phyloP scores from a whole-genome alignment of 73 alveolate species.

The Paramecium octaurelia region DNA sequence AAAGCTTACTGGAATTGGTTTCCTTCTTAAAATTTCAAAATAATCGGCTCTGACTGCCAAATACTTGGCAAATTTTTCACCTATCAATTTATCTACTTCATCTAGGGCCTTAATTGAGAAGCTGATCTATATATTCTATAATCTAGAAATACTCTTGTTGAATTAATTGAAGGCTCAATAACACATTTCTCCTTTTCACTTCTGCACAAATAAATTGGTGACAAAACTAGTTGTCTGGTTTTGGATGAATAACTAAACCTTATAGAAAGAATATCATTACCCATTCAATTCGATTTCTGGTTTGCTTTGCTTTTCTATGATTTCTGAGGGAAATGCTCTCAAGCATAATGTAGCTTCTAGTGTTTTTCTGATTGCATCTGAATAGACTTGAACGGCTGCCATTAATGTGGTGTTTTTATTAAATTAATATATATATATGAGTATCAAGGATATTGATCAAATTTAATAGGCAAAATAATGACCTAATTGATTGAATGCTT shows the following conservation, averaged over 20 bases:
- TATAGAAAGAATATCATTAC: neutral
- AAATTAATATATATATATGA: neutral
- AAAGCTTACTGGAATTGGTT: slow-evolving; percentile 24
- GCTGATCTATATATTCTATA: slow-evolving; percentile 11
- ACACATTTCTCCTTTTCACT: slow-evolving; percentile 82
- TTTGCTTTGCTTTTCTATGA: slow-evolving; percentile 23
- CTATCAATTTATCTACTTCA: neutral
- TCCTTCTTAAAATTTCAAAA: slow-evolving; percentile 45
- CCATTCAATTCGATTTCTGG: slow-evolving; percentile 47
- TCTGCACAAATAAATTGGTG: slow-evolving; percentile 79
- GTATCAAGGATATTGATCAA: neutral
- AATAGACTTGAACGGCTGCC: neutral
- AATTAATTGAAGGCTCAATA: slow-evolving; percentile 77
- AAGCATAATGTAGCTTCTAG: slow-evolving; percentile 8
- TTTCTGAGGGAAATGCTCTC: slow-evolving; percentile 48
- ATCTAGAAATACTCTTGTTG: slow-evolving; percentile 56
- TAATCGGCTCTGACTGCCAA: slow-evolving; percentile 51
- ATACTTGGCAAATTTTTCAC: slow-evolving; percentile 37
- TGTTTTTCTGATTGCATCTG: slow-evolving; percentile 33
- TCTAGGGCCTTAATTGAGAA: slow-evolving; percentile 10
- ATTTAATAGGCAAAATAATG: neutral
- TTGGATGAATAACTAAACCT: neutral
- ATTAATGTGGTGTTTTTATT: neutral
- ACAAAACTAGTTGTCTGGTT: slow-evolving; percentile 22
- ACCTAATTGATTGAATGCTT: neutral